Evolutionary conservation across 2,329 filamentous ascomycete genomes (phyloP).

Genomic region (Alternaria ventricosa): DNA sequence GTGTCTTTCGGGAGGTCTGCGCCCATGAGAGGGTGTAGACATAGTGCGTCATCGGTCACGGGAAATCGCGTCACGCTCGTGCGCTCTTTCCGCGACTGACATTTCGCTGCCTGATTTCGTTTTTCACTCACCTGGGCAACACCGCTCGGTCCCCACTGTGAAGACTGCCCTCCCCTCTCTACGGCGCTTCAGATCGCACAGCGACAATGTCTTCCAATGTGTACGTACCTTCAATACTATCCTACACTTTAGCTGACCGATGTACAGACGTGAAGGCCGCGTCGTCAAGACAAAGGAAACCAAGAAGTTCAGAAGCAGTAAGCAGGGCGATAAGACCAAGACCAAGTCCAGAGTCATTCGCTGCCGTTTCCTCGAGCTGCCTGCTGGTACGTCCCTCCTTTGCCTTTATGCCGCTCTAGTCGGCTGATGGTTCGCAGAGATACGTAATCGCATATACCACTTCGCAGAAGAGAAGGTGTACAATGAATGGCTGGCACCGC

Average conservation of each 20-base stretch:
- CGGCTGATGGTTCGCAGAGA: neutral
- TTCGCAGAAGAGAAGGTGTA: neutral
- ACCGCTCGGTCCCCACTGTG: no score
- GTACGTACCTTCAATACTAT: neutral
- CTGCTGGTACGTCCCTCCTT: neutral
- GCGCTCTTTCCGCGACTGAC: neutral
- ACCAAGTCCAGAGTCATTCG: neutral
- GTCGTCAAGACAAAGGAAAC: no score
- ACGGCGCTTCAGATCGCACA: neutral
- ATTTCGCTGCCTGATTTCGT: neutral
- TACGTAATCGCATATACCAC: neutral
- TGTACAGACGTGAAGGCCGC: no score
- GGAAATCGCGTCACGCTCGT: neutral
- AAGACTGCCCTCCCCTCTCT: no score
- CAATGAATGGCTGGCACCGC: no score
- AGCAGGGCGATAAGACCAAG: neutral
- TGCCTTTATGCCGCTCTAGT: neutral
- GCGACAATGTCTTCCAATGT: neutral
- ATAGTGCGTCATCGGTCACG: neutral
- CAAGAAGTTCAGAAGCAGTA: neutral
- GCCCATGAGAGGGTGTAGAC: neutral
- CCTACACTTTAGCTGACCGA: neutral
- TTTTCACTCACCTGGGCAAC: no score
- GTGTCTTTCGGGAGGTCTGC: neutral
- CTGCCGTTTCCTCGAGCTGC: neutral